Conservation (phyloP, 805 yeast species). For the Kazachstania bromeliacearum region DNA sequence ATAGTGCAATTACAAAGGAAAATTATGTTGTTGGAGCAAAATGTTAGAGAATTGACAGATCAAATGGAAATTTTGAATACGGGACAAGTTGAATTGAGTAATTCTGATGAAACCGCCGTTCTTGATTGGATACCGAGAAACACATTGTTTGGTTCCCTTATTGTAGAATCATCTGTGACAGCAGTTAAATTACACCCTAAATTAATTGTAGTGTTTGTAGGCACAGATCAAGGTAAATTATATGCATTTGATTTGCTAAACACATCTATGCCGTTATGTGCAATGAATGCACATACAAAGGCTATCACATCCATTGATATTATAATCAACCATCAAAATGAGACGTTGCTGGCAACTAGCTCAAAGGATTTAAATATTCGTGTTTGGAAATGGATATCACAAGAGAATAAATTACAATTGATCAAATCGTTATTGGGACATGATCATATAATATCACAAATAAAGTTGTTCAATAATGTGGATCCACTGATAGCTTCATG, state of each 20-base stretch:
- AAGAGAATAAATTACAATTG: constrained; percentile 38
- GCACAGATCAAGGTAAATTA: constrained; percentile 63
- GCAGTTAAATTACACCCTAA: constrained; percentile 64
- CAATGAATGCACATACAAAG: constrained; percentile 69
- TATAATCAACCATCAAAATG: background rate
- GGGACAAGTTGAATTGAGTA: background rate
- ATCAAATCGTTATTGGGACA: constrained; percentile 69
- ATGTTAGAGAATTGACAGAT: constrained; percentile 40
- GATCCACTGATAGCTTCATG: constrained; percentile 46
- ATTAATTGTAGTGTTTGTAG: constrained; percentile 56
- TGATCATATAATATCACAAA: constrained; percentile 70
- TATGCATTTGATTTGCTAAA: constrained; percentile 63
- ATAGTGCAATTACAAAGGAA: constrained; percentile 70
- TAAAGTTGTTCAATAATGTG: constrained; percentile 40
- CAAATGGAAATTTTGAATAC: constrained; percentile 26
- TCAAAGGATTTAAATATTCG: constrained; percentile 49
- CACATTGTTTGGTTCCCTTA: background rate
- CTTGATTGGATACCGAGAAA: background rate
- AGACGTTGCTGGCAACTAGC: constrained; percentile 34
- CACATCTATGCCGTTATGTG: constrained; percentile 48
- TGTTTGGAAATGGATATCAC: constrained; percentile 31
- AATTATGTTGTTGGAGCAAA: constrained; percentile 60
- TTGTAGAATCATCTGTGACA: constrained; percentile 45
- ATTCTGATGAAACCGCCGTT: background rate
- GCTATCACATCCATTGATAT: constrained; percentile 35